Evolutionary conservation across 257 asterid genomes (phyloP).

Genomic region (Solanum bukasovii): DNA sequence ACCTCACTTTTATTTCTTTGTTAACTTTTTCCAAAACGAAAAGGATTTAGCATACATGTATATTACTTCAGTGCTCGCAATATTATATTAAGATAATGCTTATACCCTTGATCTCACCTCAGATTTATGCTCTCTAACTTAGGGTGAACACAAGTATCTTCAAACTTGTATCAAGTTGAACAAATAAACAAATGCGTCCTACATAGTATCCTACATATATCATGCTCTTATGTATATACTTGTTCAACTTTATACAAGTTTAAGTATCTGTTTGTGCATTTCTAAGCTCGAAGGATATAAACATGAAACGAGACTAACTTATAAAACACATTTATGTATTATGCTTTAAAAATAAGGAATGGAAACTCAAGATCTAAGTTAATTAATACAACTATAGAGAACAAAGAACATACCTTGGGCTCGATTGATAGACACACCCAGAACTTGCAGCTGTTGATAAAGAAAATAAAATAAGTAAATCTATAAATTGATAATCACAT

Average conservation of each 20-base stretch:
- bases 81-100: not conserved
- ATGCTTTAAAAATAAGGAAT: not conserved
- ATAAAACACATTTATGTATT: not conserved
- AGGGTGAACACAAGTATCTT: not conserved
- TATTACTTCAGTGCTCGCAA: not conserved
- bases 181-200: no score
- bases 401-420: constrained; percentile 46
- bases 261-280: not conserved
- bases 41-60: not conserved
- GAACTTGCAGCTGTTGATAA: constrained; percentile 24
- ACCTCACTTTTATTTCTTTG: not conserved
- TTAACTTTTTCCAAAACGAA: not conserved
- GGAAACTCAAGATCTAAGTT: not conserved
- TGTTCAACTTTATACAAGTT: not conserved
- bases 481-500: not conserved
- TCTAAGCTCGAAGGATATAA: not conserved
- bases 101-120: not conserved
- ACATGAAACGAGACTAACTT: not conserved
- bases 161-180: not conserved
- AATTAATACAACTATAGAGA: not conserved
- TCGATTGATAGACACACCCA: constrained; percentile 56
- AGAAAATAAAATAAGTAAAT: not conserved
- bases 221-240: rapidly evolving
- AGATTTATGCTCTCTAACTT: not conserved
- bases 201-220: not conserved